A percentile compares a stretch with the other conserved stretches of the same genome.
These are phyloP conservation scores for Aspergillus biplanus DNA, from an alignment of 495 filamentous ascomycete genomes.

Conservation along the genomic window DNA sequence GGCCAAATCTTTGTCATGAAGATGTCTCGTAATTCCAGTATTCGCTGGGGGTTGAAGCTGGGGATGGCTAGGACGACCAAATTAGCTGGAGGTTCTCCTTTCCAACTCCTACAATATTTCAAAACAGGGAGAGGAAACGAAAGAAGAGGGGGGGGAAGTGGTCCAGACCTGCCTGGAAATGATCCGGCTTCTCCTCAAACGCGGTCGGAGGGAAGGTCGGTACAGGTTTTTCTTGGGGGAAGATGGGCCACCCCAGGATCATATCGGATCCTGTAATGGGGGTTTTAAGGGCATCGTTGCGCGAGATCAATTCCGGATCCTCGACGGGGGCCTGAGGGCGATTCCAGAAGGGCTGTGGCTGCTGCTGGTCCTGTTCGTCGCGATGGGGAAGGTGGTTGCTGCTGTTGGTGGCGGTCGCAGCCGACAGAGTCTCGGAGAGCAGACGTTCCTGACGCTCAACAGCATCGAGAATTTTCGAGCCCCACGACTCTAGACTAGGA, in stretches of 20 bases:
- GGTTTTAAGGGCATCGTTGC: conserved; percentile 36
- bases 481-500: conserved; percentile 32
- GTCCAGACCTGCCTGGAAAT: conserved; percentile 29
- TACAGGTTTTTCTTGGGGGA: conserved; percentile 32
- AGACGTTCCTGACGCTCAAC: conserved; percentile 35
- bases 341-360: conserved; percentile 6
- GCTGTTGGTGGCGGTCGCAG: conserved; percentile 8
- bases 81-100: neutral
- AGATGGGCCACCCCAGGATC: conserved; percentile 38
- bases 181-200: conserved; percentile 34
- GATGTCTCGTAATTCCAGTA: conserved; percentile 32
- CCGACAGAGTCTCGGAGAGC: conserved; percentile 26
- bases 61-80: conserved; percentile 20
- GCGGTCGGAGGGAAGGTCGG: conserved; percentile 33
- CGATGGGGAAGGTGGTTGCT: conserved; percentile 4
- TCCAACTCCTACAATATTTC: neutral
- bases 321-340: conserved; percentile 22
- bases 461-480: conserved; percentile 31
- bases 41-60: conserved; percentile 27
- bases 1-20: conserved; percentile 36
- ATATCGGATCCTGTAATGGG: conserved; percentile 38
- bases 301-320: conserved; percentile 34
- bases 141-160: neutral
- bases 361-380: conserved; percentile 4
- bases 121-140: neutral